Conservation (phyloP, 2,329 filamentous ascomycete genomes). For the Teratosphaeria gauchensis region DNA sequence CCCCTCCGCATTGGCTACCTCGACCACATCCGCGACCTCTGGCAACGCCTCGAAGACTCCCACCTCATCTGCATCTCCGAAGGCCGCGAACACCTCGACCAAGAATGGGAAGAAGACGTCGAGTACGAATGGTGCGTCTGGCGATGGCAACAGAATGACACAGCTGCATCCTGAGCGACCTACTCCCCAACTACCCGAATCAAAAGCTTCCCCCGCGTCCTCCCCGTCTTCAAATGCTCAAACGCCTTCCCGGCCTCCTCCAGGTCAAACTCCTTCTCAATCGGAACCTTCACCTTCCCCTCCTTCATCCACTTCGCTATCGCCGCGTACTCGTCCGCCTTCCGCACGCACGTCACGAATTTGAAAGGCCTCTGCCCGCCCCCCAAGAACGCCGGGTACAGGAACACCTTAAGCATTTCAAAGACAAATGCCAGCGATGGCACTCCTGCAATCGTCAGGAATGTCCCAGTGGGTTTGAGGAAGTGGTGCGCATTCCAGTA, state of each 20-base stretch:
- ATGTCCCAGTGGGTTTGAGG: slow-evolving; percentile 40
- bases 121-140: slow-evolving; percentile 31
- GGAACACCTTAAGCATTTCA: slow-evolving; percentile 28
- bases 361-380: slow-evolving; percentile 40
- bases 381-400: slow-evolving; percentile 37
- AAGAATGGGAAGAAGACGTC: slow-evolving; percentile 28
- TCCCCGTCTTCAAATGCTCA: slow-evolving; percentile 47
- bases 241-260: slow-evolving; percentile 50
- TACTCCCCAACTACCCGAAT: slow-evolving; percentile 15
- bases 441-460: slow-evolving; percentile 42
- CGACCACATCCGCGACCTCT: slow-evolving; percentile 34
- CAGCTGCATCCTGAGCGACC: not conserved
- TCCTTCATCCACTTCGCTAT: slow-evolving; percentile 48
- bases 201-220: slow-evolving; percentile 52
- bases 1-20: slow-evolving; percentile 33
- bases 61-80: slow-evolving; percentile 29
- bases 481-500: slow-evolving; percentile 46
- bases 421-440: slow-evolving; percentile 14
- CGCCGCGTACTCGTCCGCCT: slow-evolving; percentile 37
- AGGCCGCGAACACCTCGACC: slow-evolving; percentile 21
- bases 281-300: slow-evolving; percentile 47
- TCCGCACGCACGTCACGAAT: slow-evolving; percentile 29
- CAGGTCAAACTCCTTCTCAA: slow-evolving; percentile 48
- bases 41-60: slow-evolving; percentile 28
- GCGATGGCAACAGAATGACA: slow-evolving; percentile 20